Conservation (phyloP, 2,329 filamentous ascomycete genomes). For the Didymella sp. region DNA sequence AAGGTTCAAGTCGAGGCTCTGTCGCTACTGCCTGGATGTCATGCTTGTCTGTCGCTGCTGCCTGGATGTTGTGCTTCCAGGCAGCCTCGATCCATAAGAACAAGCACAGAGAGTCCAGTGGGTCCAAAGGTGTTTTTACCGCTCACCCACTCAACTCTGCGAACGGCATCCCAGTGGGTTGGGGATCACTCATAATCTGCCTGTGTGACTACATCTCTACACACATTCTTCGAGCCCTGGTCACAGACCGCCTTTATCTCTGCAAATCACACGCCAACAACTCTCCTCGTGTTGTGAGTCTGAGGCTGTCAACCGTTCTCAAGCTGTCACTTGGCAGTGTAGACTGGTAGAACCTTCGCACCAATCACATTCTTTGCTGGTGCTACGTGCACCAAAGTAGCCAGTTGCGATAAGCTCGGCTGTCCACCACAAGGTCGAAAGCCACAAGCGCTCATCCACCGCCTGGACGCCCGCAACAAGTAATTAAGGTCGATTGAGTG, state of each 20-base stretch:
- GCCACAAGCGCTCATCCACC: background rate
- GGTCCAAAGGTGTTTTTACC: background rate
- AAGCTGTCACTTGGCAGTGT: slow-evolving; percentile 6
- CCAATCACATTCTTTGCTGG: slow-evolving; percentile 14
- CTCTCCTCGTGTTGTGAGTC: slow-evolving; percentile 11
- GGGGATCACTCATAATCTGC: background rate
- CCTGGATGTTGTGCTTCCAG: slow-evolving; percentile 6
- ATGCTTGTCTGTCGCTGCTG: slow-evolving; percentile 1
- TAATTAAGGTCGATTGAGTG: background rate
- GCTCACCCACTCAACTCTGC: background rate
- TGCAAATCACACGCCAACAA: slow-evolving; percentile 10
- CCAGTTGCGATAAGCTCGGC: slow-evolving; percentile 11
- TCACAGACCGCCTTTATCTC: background rate
- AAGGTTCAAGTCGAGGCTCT: background rate
- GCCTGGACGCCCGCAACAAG: slow-evolving; percentile 1
- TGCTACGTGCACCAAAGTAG: slow-evolving; percentile 14
- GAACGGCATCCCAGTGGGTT: background rate
- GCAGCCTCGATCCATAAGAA: slow-evolving; percentile 10
- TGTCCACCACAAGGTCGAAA: slow-evolving; percentile 6
- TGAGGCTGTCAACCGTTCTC: slow-evolving; percentile 5
- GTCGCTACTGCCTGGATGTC: slow-evolving; percentile 1
- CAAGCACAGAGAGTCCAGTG: background rate
- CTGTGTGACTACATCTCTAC: background rate
- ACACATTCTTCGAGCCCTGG: background rate
- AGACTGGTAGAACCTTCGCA: slow-evolving; percentile 1